Conservation (phyloP, 2,329 filamentous ascomycete genomes). For the Clonostachys sp. region DNA sequence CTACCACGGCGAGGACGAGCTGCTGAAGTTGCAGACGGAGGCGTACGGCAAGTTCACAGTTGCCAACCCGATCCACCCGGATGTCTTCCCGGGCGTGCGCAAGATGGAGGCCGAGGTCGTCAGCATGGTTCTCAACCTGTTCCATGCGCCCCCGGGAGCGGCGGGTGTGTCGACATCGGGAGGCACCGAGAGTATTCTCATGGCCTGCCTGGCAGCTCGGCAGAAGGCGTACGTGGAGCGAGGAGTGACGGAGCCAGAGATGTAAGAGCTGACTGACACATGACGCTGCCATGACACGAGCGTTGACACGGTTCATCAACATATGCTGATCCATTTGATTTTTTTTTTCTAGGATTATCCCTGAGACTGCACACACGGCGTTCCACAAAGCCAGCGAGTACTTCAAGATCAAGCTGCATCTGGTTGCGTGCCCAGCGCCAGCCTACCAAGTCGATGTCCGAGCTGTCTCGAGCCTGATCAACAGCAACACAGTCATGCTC, state of each 20-base stretch:
- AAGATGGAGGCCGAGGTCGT: constrained; percentile 99
- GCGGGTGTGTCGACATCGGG: constrained; percentile 89
- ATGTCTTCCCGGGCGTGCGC: constrained; percentile 94
- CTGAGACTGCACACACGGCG: constrained; percentile 90
- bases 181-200: constrained; percentile 93
- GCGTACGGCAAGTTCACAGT: constrained; percentile 94
- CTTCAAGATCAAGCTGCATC: constrained; percentile 93
- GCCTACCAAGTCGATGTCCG: constrained; percentile 78
- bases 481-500: constrained; percentile 87
- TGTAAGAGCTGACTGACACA: constrained; percentile 50
- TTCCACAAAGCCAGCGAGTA: constrained; percentile 95
- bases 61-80: constrained; percentile 93
- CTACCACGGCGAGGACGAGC: constrained; percentile 83
- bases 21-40: constrained; percentile 82
- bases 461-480: constrained; percentile 79
- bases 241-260: constrained; percentile 87
- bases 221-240: constrained; percentile 85
- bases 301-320: neutral
- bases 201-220: constrained; percentile 86
- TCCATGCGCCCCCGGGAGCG: constrained; percentile 80
- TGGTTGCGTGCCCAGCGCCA: constrained; percentile 82
- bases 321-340: neutral
- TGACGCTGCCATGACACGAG: too few relatives aligned
- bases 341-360: constrained; percentile 65
- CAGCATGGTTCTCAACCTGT: constrained; percentile 86